Evolutionary conservation across 2,329 filamentous ascomycete genomes (phyloP), one percentile per base, ranked within the genome.

Genomic region (Phaeosphaeriaceae sp.): DNA sequence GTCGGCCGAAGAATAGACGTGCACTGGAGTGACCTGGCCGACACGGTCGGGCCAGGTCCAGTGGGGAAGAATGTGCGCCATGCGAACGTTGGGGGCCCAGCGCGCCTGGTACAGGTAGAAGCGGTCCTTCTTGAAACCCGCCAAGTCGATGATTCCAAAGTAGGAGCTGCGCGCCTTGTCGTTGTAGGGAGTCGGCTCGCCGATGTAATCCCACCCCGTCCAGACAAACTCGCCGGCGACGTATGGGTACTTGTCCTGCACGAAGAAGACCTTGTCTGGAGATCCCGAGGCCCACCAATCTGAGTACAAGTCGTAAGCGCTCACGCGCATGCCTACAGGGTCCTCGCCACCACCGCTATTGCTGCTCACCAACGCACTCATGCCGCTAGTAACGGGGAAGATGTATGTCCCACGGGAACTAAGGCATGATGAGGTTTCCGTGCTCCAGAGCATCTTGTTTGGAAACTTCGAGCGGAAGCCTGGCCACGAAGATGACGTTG

Each of bases 111-210:
- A 84, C 4, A 83, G 58, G 52, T 75, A 83, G 63, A 78, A 84
- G 1, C 81, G 73, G 48, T 84, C 81, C 65, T 84, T 84, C 46
- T 72, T 75, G 67, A 84, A 84, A 1, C 82, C 82, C 0, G 81
- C 81, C 8, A 84, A 68, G 46, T 84, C 81, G 18, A 84, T 74
- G 49, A 84, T 82, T 9, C 82, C 81, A 38, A 78, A 83, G 60
- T 83, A 84, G 2, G 77, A 79, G 60, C 77, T 80, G 9, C 80
- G 77, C 4, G 79, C 68, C 3, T 61, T 46, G 50, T 78, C 67
- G 60, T 79, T 13, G 35, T 21, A 83, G 0, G 79, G 79, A 6
- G 76, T 79, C 4, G 79, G 79, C 63, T 81, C 79, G 28, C 79
- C 79, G 9, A 81, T 56, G 56, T 82, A 81, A 48, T 81, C 79